phyloP scores from a whole-genome alignment of 495 filamentous ascomycete species.

The Pseudotulostoma volvatum region DNA sequence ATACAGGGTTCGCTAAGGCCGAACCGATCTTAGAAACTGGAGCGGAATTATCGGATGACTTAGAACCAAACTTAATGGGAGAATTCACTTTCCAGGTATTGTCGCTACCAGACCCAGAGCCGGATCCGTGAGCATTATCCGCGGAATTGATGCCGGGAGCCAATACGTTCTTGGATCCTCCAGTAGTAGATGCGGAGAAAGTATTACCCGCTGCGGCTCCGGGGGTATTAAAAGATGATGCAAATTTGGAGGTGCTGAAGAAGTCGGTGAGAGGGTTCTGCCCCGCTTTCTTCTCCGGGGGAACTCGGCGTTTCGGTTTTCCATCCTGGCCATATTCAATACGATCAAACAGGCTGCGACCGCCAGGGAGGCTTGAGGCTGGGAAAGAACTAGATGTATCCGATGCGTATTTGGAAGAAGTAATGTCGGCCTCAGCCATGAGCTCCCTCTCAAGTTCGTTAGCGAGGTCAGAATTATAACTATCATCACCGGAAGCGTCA shows the following conservation, averaged over 20 bases:
- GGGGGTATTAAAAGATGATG: constrained; percentile 12
- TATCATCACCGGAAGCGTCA: constrained; percentile 10
- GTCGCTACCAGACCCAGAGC: constrained; percentile 17
- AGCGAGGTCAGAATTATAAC: constrained; percentile 13
- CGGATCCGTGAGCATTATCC: constrained; percentile 7
- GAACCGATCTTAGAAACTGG: constrained; percentile 13
- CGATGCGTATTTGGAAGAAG: constrained; percentile 9
- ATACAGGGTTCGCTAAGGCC: constrained; percentile 16
- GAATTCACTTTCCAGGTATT: constrained; percentile 38
- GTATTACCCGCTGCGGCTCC: constrained; percentile 8
- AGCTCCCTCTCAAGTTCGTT: constrained; percentile 11
- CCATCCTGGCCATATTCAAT: constrained; percentile 32
- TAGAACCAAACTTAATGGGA: constrained; percentile 31
- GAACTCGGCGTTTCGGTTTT: constrained; percentile 26
- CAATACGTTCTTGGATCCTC: constrained; percentile 14
- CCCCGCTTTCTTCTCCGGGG: constrained; percentile 12
- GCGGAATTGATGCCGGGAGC: constrained; percentile 13
- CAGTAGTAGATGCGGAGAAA: constrained; percentile 1
- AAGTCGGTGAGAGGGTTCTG: constrained; percentile 8
- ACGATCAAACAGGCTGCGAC: constrained; percentile 43
- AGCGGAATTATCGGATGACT: constrained; percentile 4
- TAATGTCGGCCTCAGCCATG: constrained; percentile 10
- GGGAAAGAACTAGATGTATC: constrained; percentile 19
- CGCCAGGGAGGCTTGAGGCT: constrained; percentile 16
- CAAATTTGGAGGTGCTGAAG: constrained; percentile 12